Percentiles rank a stretch among this genome's conserved stretches.
Evolutionary conservation across 1,284 basidiomycete species (phyloP).

Genomic region (Pseudozyma pruni): DNA sequence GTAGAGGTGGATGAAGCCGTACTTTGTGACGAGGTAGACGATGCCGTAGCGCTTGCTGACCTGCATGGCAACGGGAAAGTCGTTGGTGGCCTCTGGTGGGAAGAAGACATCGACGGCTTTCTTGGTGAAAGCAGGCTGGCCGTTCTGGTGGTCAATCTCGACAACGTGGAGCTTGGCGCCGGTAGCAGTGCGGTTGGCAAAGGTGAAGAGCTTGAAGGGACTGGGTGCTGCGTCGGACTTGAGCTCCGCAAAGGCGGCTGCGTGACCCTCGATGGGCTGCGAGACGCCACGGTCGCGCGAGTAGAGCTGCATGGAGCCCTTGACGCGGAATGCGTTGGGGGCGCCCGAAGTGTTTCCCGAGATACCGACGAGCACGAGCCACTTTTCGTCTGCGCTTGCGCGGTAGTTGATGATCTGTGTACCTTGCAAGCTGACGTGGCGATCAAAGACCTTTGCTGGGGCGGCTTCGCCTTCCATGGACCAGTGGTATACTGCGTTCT

Average conservation of each 20-base stretch:
- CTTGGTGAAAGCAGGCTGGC: slow-evolving; percentile 96
- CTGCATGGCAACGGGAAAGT: slow-evolving; percentile 99
- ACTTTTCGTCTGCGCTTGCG: slow-evolving; percentile 89
- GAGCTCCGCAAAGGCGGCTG: slow-evolving; percentile 92
- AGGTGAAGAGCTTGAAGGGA: slow-evolving; percentile 85
- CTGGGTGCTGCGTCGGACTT: slow-evolving; percentile 70
- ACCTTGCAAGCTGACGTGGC: slow-evolving; percentile 90
- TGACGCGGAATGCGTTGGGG: slow-evolving; percentile 72
- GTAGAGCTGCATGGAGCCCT: slow-evolving; percentile 92
- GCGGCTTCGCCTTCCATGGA: slow-evolving; percentile 77
- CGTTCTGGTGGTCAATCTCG: slow-evolving; percentile 94
- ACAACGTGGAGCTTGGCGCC: slow-evolving; percentile 99
- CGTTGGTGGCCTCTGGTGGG: slow-evolving; percentile 96
- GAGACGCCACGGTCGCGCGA: slow-evolving; percentile 87
- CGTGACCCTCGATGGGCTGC: slow-evolving; percentile 98
- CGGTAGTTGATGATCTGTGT: slow-evolving; percentile 99
- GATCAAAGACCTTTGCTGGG: slow-evolving; percentile 93
- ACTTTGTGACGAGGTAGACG: slow-evolving; percentile 97
- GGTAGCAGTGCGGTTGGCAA: slow-evolving; percentile 91
- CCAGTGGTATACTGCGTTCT: slow-evolving; percentile 95
- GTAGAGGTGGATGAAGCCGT: slow-evolving; percentile 99
- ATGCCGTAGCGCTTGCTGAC: slow-evolving; percentile 97
- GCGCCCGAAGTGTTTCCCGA: slow-evolving; percentile 84
- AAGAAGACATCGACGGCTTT: slow-evolving; percentile 99
- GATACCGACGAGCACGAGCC: slow-evolving; percentile 96